phyloP scores from a whole-genome alignment of 2,329 filamentous ascomycete genomes.

The Fusarium xyrophilum region DNA sequence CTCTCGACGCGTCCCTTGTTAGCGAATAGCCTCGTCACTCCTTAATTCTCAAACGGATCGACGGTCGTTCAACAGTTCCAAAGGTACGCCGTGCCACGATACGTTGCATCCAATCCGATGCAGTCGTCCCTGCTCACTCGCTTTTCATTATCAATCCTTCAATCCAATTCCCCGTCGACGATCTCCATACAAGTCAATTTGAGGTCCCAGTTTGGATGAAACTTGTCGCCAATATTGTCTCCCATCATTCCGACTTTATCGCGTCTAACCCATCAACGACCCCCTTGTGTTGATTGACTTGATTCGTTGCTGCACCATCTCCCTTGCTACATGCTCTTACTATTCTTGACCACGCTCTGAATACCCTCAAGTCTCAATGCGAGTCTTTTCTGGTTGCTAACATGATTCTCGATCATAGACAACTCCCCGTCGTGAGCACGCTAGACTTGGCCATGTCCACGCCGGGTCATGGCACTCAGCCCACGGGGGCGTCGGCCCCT shows the following conservation, averaged over 20 bases:
- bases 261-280: constrained; percentile 4
- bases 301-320: constrained; percentile 5
- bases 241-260: constrained; percentile 27
- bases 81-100: constrained; percentile 36
- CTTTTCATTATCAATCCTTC: constrained; percentile 9
- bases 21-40: constrained; percentile 16
- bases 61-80: constrained; percentile 12
- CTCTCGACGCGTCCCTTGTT: constrained; percentile 13
- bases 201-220: neutral
- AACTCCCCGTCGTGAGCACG: constrained; percentile 32
- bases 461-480: constrained; percentile 33
- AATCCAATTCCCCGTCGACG: constrained; percentile 8
- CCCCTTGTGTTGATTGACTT: constrained; percentile 24
- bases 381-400: constrained; percentile 42
- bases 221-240: constrained; percentile 19
- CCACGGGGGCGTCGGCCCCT: constrained; percentile 33
- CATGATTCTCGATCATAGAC: constrained; percentile 45
- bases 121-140: constrained; percentile 11
- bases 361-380: constrained; percentile 3
- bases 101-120: constrained; percentile 10
- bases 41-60: constrained; percentile 4
- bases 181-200: constrained; percentile 11
- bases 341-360: constrained; percentile 2
- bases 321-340: constrained; percentile 9
- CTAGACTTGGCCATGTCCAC: constrained; percentile 46